phyloP scores from a whole-genome alignment of 2,329 filamentous ascomycete species.

The Malbranchea zuffiana region DNA sequence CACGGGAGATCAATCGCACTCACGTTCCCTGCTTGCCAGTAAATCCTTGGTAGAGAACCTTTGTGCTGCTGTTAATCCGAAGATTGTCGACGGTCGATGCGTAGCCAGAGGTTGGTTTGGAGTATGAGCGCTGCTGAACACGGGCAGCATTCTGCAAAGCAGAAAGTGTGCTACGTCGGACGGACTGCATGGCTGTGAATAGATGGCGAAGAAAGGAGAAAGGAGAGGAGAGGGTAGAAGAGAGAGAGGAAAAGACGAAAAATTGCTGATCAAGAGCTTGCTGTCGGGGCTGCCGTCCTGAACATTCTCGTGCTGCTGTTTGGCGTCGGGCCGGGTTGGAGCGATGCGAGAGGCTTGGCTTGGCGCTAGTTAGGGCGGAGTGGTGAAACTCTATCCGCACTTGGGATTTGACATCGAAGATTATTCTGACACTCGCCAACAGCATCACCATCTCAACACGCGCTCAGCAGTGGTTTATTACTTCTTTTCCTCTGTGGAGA shows the following conservation, averaged over 20 bases:
- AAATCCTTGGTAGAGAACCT: conserved; percentile 94
- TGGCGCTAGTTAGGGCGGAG: too few species aligned
- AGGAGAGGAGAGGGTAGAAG: conserved; percentile 16
- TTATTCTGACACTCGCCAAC: too few species aligned
- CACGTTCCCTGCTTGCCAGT: conserved; percentile 94
- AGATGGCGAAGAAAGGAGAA: conserved; percentile 10
- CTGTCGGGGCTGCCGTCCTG: too few species aligned
- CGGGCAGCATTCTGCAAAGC: conserved; percentile 53
- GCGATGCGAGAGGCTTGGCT: too few species aligned
- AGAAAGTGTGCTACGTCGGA: conserved; percentile 62
- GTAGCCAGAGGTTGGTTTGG: conserved; percentile 59
- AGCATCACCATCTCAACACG: too few species aligned
- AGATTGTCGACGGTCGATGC: conserved; percentile 70
- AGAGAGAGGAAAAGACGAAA: conserved; percentile 11
- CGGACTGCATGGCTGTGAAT: conserved; percentile 65
- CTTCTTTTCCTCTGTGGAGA: too few species aligned
- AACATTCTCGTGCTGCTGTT: too few species aligned
- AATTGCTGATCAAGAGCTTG: too few species aligned
- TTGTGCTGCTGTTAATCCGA: conserved; percentile 84
- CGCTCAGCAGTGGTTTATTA: too few species aligned
- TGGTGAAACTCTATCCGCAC: too few species aligned
- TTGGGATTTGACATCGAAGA: too few species aligned
- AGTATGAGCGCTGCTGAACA: conserved; percentile 53
- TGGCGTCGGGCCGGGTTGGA: too few species aligned
- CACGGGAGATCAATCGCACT: conserved; percentile 30